Conservation (phyloP, 1,284 basidiomycete species). For the Golubevia pallescens region DNA sequence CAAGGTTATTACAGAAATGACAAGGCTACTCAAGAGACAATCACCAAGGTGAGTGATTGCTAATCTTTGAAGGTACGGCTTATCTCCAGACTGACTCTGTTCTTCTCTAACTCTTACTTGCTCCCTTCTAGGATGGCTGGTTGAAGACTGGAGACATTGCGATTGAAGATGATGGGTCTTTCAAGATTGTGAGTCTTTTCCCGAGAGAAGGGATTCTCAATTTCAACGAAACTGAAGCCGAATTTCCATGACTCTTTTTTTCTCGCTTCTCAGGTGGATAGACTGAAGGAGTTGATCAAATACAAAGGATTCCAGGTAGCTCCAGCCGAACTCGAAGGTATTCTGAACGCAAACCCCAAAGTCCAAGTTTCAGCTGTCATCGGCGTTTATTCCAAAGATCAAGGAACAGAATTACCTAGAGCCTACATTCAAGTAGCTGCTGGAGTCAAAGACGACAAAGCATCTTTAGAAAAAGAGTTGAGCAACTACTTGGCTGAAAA, state of each 20-base stretch:
- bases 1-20: conserved; percentile 27
- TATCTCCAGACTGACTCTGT: too few species aligned
- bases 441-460: too few species aligned
- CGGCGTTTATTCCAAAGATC: conserved; percentile 28
- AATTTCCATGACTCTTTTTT: neutral
- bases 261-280: conserved; percentile 17
- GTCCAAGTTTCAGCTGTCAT: conserved; percentile 47
- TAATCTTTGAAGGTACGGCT: too few species aligned
- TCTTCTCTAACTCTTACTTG: too few species aligned
- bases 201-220: too few species aligned
- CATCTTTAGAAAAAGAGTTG: too few species aligned
- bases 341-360: conserved; percentile 24
- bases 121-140: conserved; percentile 27
- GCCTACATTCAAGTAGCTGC: neutral
- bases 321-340: conserved; percentile 41
- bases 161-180: conserved; percentile 12
- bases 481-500: too few species aligned
- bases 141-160: conserved; percentile 55
- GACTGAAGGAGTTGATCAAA: conserved; percentile 33
- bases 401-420: conserved; percentile 22
- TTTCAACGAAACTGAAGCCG: too few species aligned
- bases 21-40: neutral
- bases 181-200: too few species aligned
- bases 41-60: neutral
- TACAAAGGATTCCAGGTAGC: neutral